These are phyloP conservation scores for Cladosporium sp. DNA, from an alignment of 2,329 filamentous ascomycete species.

Conservation along the genomic window DNA sequence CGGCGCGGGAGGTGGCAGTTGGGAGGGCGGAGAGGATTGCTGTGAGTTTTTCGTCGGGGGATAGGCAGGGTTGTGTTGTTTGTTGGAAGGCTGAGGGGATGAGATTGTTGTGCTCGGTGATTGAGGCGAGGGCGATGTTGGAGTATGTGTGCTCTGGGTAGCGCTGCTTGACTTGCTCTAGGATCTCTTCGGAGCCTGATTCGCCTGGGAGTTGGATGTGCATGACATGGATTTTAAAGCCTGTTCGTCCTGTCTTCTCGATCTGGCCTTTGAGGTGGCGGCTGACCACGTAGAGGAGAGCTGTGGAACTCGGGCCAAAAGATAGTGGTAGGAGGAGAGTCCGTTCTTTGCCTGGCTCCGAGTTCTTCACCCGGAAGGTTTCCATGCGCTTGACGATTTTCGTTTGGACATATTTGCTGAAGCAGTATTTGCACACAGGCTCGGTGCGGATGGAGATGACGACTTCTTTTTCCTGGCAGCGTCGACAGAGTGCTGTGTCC, in stretches of 20 bases:
- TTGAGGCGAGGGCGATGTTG: constrained; percentile 28
- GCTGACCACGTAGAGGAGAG: constrained; percentile 74
- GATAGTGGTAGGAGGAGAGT: constrained; percentile 77
- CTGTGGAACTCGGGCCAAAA: constrained; percentile 76
- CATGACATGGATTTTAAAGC: constrained; percentile 65
- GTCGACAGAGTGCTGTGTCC: constrained; percentile 48
- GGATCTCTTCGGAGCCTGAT: constrained; percentile 42
- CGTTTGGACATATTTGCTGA: constrained; percentile 70
- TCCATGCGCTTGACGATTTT: constrained; percentile 81
- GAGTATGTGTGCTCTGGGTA: constrained; percentile 70
- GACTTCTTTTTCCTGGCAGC: constrained; percentile 56
- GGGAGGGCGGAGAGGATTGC: constrained; percentile 50
- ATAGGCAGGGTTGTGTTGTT: not conserved
- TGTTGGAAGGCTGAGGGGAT: constrained; percentile 9
- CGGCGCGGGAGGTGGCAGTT: constrained; percentile 71
- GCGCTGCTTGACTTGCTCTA: constrained; percentile 52
- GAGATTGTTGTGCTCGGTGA: not conserved
- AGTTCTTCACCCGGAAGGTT: constrained; percentile 56
- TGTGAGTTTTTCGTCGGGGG: not conserved
- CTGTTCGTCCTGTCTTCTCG: constrained; percentile 62
- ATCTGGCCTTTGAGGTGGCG: constrained; percentile 67
- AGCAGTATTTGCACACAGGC: constrained; percentile 69
- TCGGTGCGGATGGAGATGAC: constrained; percentile 59
- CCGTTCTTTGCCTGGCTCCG: constrained; percentile 45
- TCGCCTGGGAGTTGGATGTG: constrained; percentile 40